phyloP scores from a whole-genome alignment of 2,329 filamentous ascomycete genomes.

The Penicillium sp. region DNA sequence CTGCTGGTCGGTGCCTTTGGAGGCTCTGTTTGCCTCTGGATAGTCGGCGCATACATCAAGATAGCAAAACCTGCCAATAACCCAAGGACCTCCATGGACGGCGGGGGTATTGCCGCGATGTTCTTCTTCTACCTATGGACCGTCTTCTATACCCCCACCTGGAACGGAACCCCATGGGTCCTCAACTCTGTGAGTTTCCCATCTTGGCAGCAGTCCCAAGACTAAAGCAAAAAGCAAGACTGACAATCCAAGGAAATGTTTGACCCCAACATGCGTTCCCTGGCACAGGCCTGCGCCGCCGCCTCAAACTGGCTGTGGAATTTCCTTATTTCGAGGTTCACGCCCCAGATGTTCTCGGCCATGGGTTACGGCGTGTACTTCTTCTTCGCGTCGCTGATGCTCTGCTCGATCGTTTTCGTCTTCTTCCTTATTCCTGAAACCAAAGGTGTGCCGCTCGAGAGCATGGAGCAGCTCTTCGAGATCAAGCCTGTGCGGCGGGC shows the following conservation, averaged over 20 bases:
- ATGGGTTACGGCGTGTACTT: slow-evolving; percentile 61
- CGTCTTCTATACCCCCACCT: slow-evolving; percentile 65
- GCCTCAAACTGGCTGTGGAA: slow-evolving; percentile 38
- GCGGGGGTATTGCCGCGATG: slow-evolving; percentile 44
- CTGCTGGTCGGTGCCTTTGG: slow-evolving; percentile 61
- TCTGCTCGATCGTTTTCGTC: slow-evolving; percentile 54
- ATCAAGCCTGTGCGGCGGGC: slow-evolving; percentile 36
- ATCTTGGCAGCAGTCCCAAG: neutral
- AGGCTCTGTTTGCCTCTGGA: slow-evolving; percentile 47
- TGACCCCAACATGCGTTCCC: slow-evolving; percentile 61
- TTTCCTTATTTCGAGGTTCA: slow-evolving; percentile 37
- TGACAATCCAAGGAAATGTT: slow-evolving; percentile 56
- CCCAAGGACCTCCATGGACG: slow-evolving; percentile 19
- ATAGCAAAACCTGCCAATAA: slow-evolving; percentile 27
- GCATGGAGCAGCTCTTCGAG: slow-evolving; percentile 59
- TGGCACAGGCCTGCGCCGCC: slow-evolving; percentile 65
- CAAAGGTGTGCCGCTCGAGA: slow-evolving; percentile 60
- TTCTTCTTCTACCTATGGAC: slow-evolving; percentile 73
- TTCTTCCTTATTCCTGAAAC: slow-evolving; percentile 63
- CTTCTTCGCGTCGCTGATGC: slow-evolving; percentile 62
- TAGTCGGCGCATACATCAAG: slow-evolving; percentile 38
- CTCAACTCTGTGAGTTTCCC: slow-evolving; percentile 52
- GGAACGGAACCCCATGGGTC: slow-evolving; percentile 74
- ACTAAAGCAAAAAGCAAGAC: neutral
- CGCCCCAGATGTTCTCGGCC: slow-evolving; percentile 40